Base-by-base conservation (phyloP, 2,329 filamentous ascomycete species). In the Fusarium kyushuense region DNA sequence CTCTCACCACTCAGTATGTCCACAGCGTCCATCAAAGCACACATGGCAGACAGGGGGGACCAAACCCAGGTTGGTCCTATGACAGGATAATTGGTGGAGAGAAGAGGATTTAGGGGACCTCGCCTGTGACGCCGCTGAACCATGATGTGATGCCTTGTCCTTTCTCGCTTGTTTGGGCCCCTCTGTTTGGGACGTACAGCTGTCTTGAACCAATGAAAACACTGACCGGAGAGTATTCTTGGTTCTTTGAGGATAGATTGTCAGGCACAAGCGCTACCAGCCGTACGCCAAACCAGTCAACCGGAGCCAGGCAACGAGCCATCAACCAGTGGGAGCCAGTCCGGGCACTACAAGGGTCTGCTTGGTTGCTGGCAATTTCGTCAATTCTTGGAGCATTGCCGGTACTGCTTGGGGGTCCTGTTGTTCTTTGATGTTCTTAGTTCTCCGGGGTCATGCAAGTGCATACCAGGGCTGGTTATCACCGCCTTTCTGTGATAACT, bases 231-330 rank as follows among this genome's bases (percentile, higher is more conserved):
- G 21, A 23, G n/a, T 40, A 48, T 35, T 48, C 51, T 49, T 70
- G 43, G 48, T 63, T 48, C 32, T 40, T 70, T 45, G 19, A 45
- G 54, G 21, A 57, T 70, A 41, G 67, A 70, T 70, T 67, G 58
- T 68, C 63, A 70, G 67, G 67, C 36, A 70, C 67, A 29, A 58
- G 52, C 54, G 55, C 47, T 40, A 67, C 51, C 65, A 58, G 35
- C 61, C 51, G 54, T 65, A 52, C 51, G 65, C 65, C 65, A 69
- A 67, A 55, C 66, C 66, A 69, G 62, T 70, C 46, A 40, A 46
- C 52, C 52, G 65, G 65, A 49, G 61, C 52, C 65, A 55, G 53
- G 53, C 45, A 17, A 25, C 54, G 40, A 45, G 38, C 61, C 40
- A 52, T 19, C 52, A 58, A 53, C 61, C 61, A 69, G 45, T 66